These are phyloP conservation scores for Emydomyces testavorans DNA, from an alignment of 2,329 filamentous ascomycete species.

Conservation along the genomic window DNA sequence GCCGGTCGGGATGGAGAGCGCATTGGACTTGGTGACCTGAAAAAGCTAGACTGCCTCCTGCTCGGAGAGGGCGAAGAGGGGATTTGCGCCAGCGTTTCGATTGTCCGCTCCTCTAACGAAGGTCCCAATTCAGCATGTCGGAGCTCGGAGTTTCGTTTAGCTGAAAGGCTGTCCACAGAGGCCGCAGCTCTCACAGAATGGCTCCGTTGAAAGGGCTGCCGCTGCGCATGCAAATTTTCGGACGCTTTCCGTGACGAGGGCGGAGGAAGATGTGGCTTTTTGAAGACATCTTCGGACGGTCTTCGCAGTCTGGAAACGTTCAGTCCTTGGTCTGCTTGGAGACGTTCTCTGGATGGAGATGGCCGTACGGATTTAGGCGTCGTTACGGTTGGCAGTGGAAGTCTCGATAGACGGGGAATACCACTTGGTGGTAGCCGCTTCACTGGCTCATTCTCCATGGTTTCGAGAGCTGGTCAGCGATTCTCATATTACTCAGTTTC, in stretches of 20 bases:
- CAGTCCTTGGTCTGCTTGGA: conserved; percentile 33
- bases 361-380: conserved; percentile 34
- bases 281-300: conserved; percentile 31
- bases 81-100: conserved; percentile 68
- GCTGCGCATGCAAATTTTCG: not conserved
- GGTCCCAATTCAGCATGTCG: conserved; percentile 25
- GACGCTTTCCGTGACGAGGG: conserved; percentile 13
- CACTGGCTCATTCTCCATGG: conserved; percentile 29
- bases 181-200: not conserved
- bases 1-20: conserved; percentile 25
- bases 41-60: conserved; percentile 52
- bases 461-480: not conserved
- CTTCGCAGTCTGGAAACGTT: conserved; percentile 29
- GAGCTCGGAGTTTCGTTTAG: not conserved
- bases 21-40: conserved; percentile 29
- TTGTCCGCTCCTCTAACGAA: conserved; percentile 70
- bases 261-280: conserved; percentile 24
- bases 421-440: conserved; percentile 25
- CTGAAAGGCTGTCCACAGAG: not conserved
- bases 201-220: not conserved
- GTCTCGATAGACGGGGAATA: conserved; percentile 43
- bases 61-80: conserved; percentile 64
- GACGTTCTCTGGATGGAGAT: conserved; percentile 39
- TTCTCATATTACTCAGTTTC: no score
- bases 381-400: conserved; percentile 40